phyloP scores from a whole-genome alignment of 192 early-diverging fungal species.

The Thamnidium elegans region DNA sequence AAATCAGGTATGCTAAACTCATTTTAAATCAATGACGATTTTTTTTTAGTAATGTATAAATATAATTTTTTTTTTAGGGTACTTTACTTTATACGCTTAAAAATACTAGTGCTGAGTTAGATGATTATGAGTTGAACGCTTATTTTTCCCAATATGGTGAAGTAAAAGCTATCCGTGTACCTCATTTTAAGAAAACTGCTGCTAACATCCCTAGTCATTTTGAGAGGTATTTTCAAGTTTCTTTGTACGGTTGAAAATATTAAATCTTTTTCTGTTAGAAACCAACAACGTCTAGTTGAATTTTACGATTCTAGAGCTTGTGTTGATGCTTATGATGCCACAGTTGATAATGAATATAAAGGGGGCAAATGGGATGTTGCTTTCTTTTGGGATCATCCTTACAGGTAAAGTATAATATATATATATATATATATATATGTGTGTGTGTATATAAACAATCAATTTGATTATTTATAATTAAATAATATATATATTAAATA shows the following conservation, averaged over 20 bases:
- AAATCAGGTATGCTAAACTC: slow-evolving; percentile 40
- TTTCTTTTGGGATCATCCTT: slow-evolving; percentile 44
- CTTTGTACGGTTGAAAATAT: neutral
- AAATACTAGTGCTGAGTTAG: slow-evolving; percentile 30
- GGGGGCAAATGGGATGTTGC: slow-evolving; percentile 38
- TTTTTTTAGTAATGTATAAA: neutral
- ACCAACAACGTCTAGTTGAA: slow-evolving; percentile 44
- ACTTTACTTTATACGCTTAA: slow-evolving; percentile 44
- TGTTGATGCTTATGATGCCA: slow-evolving; percentile 34
- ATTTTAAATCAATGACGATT: neutral
- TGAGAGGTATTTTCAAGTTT: neutral
- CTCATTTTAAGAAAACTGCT: slow-evolving; percentile 21
- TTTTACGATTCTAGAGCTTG: slow-evolving; percentile 47
- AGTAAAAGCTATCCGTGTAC: slow-evolving; percentile 39
- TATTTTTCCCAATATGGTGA: slow-evolving; percentile 50
- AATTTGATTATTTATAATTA: neutral
- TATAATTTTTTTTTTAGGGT: slow-evolving; percentile 36
- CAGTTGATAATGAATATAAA: slow-evolving; percentile 30
- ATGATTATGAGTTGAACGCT: slow-evolving; percentile 33
- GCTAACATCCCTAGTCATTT: slow-evolving; percentile 1
- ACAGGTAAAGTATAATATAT: slow-evolving; percentile 23
- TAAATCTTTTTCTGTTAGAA: neutral
- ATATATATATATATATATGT: neutral
- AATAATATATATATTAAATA: neutral
- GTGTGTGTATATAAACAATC: neutral